Base-by-base conservation (phyloP, 139 green algal genomes). In the Edaphochlamys debaryana region DNA sequence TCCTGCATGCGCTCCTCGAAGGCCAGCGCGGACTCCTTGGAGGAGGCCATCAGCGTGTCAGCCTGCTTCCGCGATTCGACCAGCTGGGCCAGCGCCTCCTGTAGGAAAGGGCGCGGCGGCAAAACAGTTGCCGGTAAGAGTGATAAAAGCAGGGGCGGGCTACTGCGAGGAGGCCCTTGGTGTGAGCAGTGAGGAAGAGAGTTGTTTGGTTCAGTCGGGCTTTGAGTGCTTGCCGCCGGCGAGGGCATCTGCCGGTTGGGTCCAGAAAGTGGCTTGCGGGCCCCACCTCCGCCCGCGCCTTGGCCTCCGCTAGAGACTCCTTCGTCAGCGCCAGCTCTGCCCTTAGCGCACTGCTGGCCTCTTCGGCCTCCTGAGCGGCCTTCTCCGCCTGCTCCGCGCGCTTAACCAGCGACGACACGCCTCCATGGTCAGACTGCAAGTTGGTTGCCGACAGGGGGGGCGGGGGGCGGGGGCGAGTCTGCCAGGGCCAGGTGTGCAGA, bases 1-100 rank as follows among this genome's bases (percentile, higher is more conserved):
- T 74, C 82, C 71, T 69, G 58, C 50, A 82, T 54, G 37, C 67
- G 72, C 34, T 87, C 69, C 71, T 87, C 82, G 11, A 42, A 34
- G 17, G 72, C 72, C 63, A 87, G n/a, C 0, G 82, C 71, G 3
- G 58, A 45, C 6, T 67, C 72, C 54, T 40, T 3, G 11, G 54
- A 20, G 32, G 79, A 38, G 11, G 37, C 71, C 9, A 40, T 69
- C 52, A 79, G 41, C 52, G 36, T 30, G 3, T 36, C n/a, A 38
- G n/a, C n/a, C n/a, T n/a, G n/a, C n/a, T n/a, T n/a, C n/a, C n/a
- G n/a, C n/a, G n/a, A n/a, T n/a, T n/a, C n/a, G n/a, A n/a, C n/a
- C n/a, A n/a, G n/a, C n/a, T n/a, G n/a, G n/a, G n/a, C n/a, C n/a
- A 67, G 34, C 3, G 58, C 58, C 40, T 70, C 80, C 80, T 86